phyloP scores from a whole-genome alignment of 2,329 filamentous ascomycete species.

The Harringtonia aguacate region DNA sequence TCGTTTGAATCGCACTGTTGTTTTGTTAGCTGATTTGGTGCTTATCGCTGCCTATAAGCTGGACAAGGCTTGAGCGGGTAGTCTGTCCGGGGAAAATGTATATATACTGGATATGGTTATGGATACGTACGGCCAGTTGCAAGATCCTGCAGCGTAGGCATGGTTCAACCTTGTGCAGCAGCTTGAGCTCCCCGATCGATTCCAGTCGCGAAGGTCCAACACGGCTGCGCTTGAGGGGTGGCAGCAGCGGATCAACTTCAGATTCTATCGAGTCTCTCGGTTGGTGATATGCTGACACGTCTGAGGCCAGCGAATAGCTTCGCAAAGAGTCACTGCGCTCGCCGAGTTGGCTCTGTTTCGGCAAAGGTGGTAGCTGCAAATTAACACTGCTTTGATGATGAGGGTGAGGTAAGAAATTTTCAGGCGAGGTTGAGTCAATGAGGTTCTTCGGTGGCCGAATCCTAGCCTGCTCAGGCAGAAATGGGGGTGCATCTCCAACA shows the following conservation, averaged over 20 bases:
- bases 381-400: neutral
- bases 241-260: constrained; percentile 40
- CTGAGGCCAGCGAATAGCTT: constrained; percentile 29
- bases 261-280: constrained; percentile 31
- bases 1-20: constrained; percentile 41
- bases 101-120: too few relatives aligned
- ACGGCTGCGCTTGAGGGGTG: constrained; percentile 42
- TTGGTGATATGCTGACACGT: constrained; percentile 19
- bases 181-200: constrained; percentile 44
- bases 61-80: neutral
- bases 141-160: constrained; percentile 41
- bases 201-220: constrained; percentile 41
- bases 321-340: constrained; percentile 30
- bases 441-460: constrained; percentile 19
- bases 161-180: constrained; percentile 34
- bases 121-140: constrained; percentile 29
- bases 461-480: constrained; percentile 19
- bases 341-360: constrained; percentile 8
- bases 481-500: constrained; percentile 24
- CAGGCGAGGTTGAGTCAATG: neutral
- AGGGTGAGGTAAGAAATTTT: constrained; percentile 13
- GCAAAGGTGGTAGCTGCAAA: neutral
- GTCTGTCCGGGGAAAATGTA: too few relatives aligned
- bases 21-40: neutral
- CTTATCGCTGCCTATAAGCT: too few relatives aligned